phyloP scores from a whole-genome alignment of 768 basidiomycete genomes.

The Lactarius hengduanensis region DNA sequence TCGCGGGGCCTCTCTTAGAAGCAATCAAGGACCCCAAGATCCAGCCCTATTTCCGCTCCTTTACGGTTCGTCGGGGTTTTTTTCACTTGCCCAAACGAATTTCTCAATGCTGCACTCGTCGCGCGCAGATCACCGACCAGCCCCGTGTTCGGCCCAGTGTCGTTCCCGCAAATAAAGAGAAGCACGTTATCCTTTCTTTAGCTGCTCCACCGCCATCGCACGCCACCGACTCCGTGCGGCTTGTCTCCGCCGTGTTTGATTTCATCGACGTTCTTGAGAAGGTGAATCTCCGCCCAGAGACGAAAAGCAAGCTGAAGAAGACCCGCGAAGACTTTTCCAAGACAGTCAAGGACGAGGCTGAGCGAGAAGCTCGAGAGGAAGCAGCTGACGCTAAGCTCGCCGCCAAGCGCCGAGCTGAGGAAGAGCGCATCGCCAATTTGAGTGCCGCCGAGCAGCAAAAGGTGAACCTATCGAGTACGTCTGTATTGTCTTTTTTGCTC shows the following conservation, averaged over 20 bases:
- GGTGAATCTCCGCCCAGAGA: conserved; percentile 71
- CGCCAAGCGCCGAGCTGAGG: conserved; percentile 69
- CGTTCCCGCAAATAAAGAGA: conserved; percentile 52
- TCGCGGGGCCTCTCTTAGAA: conserved; percentile 50
- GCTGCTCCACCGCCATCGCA: conserved; percentile 50
- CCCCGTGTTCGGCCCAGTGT: conserved; percentile 65
- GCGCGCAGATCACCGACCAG: conserved; percentile 73
- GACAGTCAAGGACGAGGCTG: conserved; percentile 63
- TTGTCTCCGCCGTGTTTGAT: conserved; percentile 69
- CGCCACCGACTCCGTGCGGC: conserved; percentile 49
- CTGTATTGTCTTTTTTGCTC: conserved; percentile 1
- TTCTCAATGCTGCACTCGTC: conserved; percentile 15
- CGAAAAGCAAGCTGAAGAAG: conserved; percentile 71
- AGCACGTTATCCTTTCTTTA: conserved; percentile 74
- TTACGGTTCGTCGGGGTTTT: conserved; percentile 55
- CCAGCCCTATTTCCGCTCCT: conserved; percentile 77
- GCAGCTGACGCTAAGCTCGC: conserved; percentile 66
- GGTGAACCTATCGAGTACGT: conserved; percentile 40
- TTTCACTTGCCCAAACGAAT: conserved; percentile 10
- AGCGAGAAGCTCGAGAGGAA: conserved; percentile 70
- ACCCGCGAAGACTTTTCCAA: conserved; percentile 70
- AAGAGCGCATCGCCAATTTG: conserved; percentile 69
- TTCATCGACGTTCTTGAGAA: conserved; percentile 66
- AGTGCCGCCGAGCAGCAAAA: conserved; percentile 83
- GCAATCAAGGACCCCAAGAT: conserved; percentile 62